A percentile compares a stretch with the other conserved stretches of the same genome.
Evolutionary conservation across 208 protist species (phyloP).

Genomic region (Crithidia expoeki): DNA sequence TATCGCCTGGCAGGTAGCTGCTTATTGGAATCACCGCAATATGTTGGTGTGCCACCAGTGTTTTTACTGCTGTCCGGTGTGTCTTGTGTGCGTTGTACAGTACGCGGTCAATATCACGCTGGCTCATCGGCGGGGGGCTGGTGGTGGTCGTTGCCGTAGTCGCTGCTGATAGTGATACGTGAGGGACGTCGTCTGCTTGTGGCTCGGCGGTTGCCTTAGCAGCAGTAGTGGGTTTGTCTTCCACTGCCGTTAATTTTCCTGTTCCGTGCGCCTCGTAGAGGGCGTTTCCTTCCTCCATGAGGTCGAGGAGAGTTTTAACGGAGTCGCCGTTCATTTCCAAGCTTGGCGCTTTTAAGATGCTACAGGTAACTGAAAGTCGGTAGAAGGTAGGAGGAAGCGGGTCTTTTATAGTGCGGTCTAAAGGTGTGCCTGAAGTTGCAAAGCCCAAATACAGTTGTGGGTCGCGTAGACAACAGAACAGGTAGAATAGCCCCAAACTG

Average conservation of each 20-base stretch:
- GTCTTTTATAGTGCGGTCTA: too few species aligned
- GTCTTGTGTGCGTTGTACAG: neutral
- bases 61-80: slow-evolving; percentile 7
- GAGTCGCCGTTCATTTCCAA: neutral
- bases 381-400: too few species aligned
- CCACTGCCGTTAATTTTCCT: too few species aligned
- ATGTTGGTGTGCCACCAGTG: neutral
- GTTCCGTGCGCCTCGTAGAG: neutral
- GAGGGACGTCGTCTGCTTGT: neutral
- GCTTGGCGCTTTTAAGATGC: too few species aligned
- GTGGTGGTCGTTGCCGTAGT: neutral
- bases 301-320: neutral
- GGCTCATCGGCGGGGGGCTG: neutral
- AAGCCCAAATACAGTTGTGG: too few species aligned
- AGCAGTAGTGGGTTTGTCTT: neutral
- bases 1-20: neutral
- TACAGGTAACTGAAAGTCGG: too few species aligned
- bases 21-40: slow-evolving; percentile 11
- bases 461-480: too few species aligned
- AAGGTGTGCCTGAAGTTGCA: too few species aligned
- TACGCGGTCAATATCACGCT: slow-evolving; percentile 4
- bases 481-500: too few species aligned
- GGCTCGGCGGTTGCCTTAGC: neutral
- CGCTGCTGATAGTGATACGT: neutral
- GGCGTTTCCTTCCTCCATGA: neutral